Base-by-base conservation (phyloP, 169 alveolate species). In the Plasmodium yoelii region DNA sequence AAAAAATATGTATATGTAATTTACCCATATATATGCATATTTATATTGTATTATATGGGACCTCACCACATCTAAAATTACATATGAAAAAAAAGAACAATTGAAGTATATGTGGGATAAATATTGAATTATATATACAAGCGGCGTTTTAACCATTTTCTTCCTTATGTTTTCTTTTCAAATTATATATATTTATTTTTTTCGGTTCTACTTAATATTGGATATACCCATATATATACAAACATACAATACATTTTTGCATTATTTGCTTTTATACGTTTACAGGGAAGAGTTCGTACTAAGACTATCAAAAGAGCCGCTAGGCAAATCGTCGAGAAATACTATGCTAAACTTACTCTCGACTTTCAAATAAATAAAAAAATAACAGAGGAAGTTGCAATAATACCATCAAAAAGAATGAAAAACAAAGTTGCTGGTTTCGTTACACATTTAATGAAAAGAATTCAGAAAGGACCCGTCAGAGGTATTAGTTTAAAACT, bases 241-340 rank as follows among this genome's bases (percentile, higher is more conserved):
- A 22, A 12, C 55, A 70, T n/a, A 4, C 55, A 51, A 26, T 47
- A 9, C 18, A 6, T 70, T 4, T 6, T 28, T 26, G 53, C 13
- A 13, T 53, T 49, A 22, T 24, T 51, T 44, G 26, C 53, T 67
- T 51, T 42, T 56, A 87, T 69, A 22, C 53, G 73, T 22, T 55
- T 22, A 19, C 86, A 95, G 99, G 99, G 99, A 87, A 98, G 99
- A 94, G 99, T 99, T 59, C 94, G 99, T 84, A 99, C 99, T 12
- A 99, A 98, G 97, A 99, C 99, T 72, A 99, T 99, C 46, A 99
- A 99, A 95, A 97, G 99, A 94, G 99, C 99, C 60, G 99, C 99
- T 18, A 97, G 99, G 91, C 98, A 95, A 84, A 96, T 99, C 87
- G 99, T 99, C 70, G 99, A 99, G 95, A 98, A 98, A 95, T 98